Evolutionary conservation across 805 yeast genomes (phyloP).

Genomic region (Saturnispora serradocipensis): DNA sequence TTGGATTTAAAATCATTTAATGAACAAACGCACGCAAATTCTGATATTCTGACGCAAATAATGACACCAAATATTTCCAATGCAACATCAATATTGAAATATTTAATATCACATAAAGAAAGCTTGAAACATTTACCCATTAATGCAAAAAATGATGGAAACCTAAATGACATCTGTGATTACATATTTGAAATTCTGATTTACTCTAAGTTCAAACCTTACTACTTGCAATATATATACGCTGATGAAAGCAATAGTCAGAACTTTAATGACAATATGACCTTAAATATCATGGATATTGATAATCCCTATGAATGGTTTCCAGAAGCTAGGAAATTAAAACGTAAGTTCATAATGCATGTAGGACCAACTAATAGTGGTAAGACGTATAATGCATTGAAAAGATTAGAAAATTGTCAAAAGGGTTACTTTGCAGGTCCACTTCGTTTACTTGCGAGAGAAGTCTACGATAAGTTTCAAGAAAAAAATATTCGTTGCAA

Average conservation of each 20-base stretch:
- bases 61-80: constrained; percentile 12
- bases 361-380: constrained; percentile 98
- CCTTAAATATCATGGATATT: constrained; percentile 34
- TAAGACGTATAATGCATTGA: constrained; percentile 77
- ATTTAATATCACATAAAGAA: constrained; percentile 4
- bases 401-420: constrained; percentile 51
- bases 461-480: constrained; percentile 76
- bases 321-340: constrained; percentile 74
- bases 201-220: constrained; percentile 26
- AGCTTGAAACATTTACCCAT: neutral
- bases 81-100: neutral
- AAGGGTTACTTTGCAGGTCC: constrained; percentile 95
- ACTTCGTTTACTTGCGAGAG: constrained; percentile 79
- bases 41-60: constrained; percentile 5
- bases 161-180: constrained; percentile 14
- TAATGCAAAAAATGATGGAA: neutral
- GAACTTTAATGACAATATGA: constrained; percentile 27
- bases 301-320: constrained; percentile 68
- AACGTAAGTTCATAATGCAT: constrained; percentile 78
- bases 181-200: constrained; percentile 21
- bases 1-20: neutral
- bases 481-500: constrained; percentile 63
- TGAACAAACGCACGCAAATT: neutral
- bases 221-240: constrained; percentile 19
- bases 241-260: constrained; percentile 25